Evolutionary conservation across 2,329 filamentous ascomycete genomes (phyloP).

Genomic region (Arthroderma sp.): DNA sequence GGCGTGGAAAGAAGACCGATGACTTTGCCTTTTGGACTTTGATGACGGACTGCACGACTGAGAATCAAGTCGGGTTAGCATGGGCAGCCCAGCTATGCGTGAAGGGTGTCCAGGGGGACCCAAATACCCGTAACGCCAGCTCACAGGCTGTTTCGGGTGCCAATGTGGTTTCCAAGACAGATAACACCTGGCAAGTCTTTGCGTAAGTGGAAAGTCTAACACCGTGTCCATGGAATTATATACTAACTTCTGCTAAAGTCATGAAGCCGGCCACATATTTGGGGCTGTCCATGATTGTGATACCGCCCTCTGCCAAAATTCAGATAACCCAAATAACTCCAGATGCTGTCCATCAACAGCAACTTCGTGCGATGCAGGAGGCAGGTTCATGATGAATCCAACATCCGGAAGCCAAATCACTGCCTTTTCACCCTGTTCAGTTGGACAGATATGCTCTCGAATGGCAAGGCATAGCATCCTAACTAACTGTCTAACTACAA

Average conservation of each 20-base stretch:
- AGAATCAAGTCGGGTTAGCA: conserved; percentile 72
- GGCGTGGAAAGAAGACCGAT: conserved; percentile 69
- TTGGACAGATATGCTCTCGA: conserved; percentile 89
- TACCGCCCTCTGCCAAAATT: conserved; percentile 50
- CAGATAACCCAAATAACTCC: conserved; percentile 46
- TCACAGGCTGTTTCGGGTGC: conserved; percentile 64
- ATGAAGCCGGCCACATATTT: conserved; percentile 87
- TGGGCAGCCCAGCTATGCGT: conserved; percentile 77
- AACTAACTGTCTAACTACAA: conserved; percentile 67
- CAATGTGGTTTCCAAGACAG: conserved; percentile 76
- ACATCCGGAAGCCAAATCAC: conserved; percentile 63
- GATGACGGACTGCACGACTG: conserved; percentile 66
- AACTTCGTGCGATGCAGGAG: conserved; percentile 58
- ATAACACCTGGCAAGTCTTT: conserved; percentile 84
- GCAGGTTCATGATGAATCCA: conserved; percentile 91
- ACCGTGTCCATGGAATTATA: not conserved
- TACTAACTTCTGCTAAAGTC: conserved; percentile 26
- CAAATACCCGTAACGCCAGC: conserved; percentile 14
- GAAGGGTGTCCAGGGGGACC: conserved; percentile 8
- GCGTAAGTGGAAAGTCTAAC: conserved; percentile 35
- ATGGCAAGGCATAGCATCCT: conserved; percentile 66
- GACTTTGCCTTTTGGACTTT: conserved; percentile 87
- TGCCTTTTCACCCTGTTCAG: conserved; percentile 72
- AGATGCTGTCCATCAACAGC: conserved; percentile 70
- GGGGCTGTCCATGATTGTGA: conserved; percentile 92